Evolutionary conservation across 2,329 filamentous ascomycete genomes (phyloP), one percentile per base, ranked within the genome.

Genomic region (Penicillium verrucosum): DNA sequence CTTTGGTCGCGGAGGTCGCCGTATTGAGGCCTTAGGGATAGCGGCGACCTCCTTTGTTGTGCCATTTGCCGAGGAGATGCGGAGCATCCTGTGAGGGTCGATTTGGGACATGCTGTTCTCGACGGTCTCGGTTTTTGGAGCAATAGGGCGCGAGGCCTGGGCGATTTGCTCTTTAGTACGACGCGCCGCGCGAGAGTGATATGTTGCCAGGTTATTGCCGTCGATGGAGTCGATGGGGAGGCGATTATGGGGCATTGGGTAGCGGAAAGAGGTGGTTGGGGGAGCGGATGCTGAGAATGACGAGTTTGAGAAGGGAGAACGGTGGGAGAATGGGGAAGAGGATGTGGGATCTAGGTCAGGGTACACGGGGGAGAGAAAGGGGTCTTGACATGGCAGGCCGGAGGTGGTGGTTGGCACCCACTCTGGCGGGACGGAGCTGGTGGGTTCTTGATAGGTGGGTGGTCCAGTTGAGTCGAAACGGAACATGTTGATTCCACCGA

Each of bases 1-100:
- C 72, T 89, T 90, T 36, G 84, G 83, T 59, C 89, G 86, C 65
- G 84, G 84, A 27, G 88, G 88, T 16, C 89, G 86, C 54, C 82
- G 77, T 59, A 85, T 81, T 1, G 81, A 78, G 29, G 81, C 77
- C 66, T 84, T 85, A 57, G 78, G 74, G 45, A 75, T 85, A 68
- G 74, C 80, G 62, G 76, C 81, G 47, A 83, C 81, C 64, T 81
- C 78, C 66, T 82, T 82, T 30, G 80, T 77, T 45, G 79, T 81
- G 40, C 81, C 81, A 65, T 83, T 80, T 51, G 76, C 73, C 12
- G 79, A 80, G 57, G 73, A 75, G 60, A 83, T 80, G 57, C 77
- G 77, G 60, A 81, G 71, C 76, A 82, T 81, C 68, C 77, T 77
- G 65, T 74, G 75, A 63, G 76, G 74, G 62, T 73, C 68, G 29